Conservation (phyloP, 2,329 filamentous ascomycete genomes). For the Fusarium sp. region DNA sequence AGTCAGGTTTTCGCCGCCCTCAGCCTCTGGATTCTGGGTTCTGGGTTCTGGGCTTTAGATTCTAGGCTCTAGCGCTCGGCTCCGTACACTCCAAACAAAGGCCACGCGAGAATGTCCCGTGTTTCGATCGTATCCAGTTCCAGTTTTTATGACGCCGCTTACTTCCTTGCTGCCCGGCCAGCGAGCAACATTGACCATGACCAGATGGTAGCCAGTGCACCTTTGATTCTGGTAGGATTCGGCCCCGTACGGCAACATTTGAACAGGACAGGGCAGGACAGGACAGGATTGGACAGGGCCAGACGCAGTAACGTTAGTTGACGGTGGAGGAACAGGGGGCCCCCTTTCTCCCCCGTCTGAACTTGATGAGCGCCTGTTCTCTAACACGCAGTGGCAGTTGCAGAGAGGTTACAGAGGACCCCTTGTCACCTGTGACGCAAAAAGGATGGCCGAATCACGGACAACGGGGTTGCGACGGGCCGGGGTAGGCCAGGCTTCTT, state of each 20-base stretch:
- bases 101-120: slow-evolving; percentile 39
- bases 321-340: slow-evolving; percentile 36
- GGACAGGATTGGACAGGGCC: background rate
- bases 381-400: slow-evolving; percentile 23
- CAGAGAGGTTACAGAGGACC: slow-evolving; percentile 33
- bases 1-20: background rate
- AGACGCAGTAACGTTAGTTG: slow-evolving; percentile 33
- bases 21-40: background rate
- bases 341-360: slow-evolving; percentile 15
- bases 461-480: slow-evolving; percentile 30
- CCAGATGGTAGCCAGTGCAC: slow-evolving; percentile 36
- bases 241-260: slow-evolving; percentile 1
- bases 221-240: background rate
- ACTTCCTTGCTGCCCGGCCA: slow-evolving; percentile 31
- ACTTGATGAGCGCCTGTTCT: slow-evolving; percentile 28
- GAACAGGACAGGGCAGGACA: background rate
- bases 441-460: slow-evolving; percentile 41
- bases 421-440: slow-evolving; percentile 46
- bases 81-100: slow-evolving; percentile 32
- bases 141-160: slow-evolving; percentile 20
- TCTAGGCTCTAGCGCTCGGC: background rate
- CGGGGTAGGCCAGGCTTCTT: slow-evolving; percentile 27
- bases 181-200: slow-evolving; percentile 21
- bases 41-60: background rate
- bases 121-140: slow-evolving; percentile 34